Evolutionary conservation across 495 filamentous ascomycete species (phyloP), one percentile per base, ranked within the genome.

Genomic region (Xylaria acuta): DNA sequence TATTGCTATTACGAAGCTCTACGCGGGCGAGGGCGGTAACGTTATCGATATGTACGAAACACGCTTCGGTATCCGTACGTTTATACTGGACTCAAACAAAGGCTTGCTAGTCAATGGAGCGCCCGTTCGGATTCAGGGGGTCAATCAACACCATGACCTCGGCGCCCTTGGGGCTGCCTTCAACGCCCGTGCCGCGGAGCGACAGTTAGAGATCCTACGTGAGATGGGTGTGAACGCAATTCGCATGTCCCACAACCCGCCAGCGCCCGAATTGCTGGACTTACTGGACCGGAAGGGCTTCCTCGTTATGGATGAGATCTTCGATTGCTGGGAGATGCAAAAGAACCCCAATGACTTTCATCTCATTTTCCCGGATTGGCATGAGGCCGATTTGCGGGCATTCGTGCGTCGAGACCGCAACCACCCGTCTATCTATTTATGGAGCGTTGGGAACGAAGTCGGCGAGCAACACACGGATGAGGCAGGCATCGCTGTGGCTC

Each of bases 261-360:
- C 82, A 0, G 78, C 81, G 6, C 85, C 87, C 0, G 85, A 87
- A 63, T 72, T 90, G 6, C 86, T 88, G 49, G 80, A 86, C 3
- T 75, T 90, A 0, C 84, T 87, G 2, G 87, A 89, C 74, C 75
- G 75, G 14, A 81, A 88, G 77, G 89, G 88, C 0, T 74, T 90
- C 30, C 81, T 90, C 79, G 80, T 90, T 1, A 72, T 90, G 34
- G 81, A 84, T 63, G 82, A 84, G 59, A 80, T 81, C 40, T 83
- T 86, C 67, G 84, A 86, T 69, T 73, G 41, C 53, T 84, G 83
- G 84, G 71, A 67, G 34, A 64, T 38, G 11, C 14, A 41, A 9
- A 86, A 86, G 73, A 78, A 70, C 11, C 67, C 51, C 1, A 81
- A 83, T 70, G 82, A 84, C 73, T 85, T 79, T 69, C 80, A 82